A percentile compares a stretch with the other conserved stretches of the same genome.
These are phyloP conservation scores for Goffeauzyma gilvescens DNA, from an alignment of 768 basidiomycete genomes.

Conservation along the genomic window DNA sequence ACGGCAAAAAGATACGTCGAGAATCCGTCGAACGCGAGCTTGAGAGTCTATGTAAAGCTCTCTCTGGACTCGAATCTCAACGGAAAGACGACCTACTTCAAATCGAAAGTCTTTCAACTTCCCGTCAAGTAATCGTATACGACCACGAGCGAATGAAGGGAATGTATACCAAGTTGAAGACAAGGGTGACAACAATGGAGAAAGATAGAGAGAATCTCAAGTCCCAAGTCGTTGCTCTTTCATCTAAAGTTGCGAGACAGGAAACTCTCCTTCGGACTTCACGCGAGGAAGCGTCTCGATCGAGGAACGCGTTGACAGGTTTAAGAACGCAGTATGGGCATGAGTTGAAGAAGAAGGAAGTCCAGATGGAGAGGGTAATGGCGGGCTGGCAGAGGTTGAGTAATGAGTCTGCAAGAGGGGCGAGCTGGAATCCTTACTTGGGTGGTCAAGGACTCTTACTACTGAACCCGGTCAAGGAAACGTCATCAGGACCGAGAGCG, in stretches of 20 bases:
- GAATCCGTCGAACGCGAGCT: no score
- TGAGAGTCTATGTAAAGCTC: no score
- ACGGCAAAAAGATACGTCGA: no score
- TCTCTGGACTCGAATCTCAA: no score
- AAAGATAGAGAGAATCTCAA: slow-evolving; percentile 12
- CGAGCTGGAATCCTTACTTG: not conserved
- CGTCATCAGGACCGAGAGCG: slow-evolving; percentile 3
- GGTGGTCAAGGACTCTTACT: slow-evolving; percentile 4
- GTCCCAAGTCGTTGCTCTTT: slow-evolving; percentile 8
- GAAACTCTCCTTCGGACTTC: not conserved
- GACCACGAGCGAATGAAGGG: slow-evolving; percentile 14
- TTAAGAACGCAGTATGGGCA: slow-evolving; percentile 13
- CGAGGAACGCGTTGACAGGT: slow-evolving; percentile 12
- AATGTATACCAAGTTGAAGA: slow-evolving; percentile 9
- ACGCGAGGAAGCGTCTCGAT: slow-evolving; percentile 8
- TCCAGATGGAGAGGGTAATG: slow-evolving; percentile 7
- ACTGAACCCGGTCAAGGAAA: slow-evolving; percentile 7
- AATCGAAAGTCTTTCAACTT: slow-evolving; percentile 11
- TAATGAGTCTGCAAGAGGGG: slow-evolving; percentile 8
- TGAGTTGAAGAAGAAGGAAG: slow-evolving; percentile 10
- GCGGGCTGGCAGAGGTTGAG: slow-evolving; percentile 9
- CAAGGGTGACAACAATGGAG: slow-evolving; percentile 6
- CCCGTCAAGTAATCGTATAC: slow-evolving; percentile 12
- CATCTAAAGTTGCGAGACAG: not conserved
- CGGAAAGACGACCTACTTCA: slow-evolving; percentile 17